Evolutionary conservation across 2,329 filamentous ascomycete species (phyloP), one percentile per base, ranked within the genome.

Genomic region (Emergomyces orientalis): DNA sequence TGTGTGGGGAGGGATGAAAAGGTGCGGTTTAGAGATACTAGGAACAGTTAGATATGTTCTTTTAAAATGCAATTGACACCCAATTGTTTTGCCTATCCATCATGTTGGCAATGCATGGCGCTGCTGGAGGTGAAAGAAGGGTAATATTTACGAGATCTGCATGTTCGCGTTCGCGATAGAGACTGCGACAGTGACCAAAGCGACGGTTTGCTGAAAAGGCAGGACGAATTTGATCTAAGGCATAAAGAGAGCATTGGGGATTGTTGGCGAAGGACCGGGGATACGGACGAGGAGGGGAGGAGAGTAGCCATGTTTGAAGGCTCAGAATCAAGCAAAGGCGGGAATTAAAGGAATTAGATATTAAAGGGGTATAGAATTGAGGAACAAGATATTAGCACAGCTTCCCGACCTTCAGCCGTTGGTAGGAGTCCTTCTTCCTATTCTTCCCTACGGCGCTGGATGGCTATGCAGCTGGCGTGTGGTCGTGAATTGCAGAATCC

Each of bases 211-310:
- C 54, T 37, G 8, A 60, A 62, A 14, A 60, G 59, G 6, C 34
- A 27, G 5, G 22, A 32, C 37, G 63, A 63, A 62, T 57, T 39
- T 56, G 62, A 52, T 62, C 30, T 54, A 62, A 63, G 57, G 41
- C 43, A 57, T 41, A 63, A 45, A 8, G 61, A 59, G 60, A 63
- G 64, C 61, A 62, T 22, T 60, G 63, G 70, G 59, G 68, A 71
- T 68, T 75, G 74, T 64, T 69, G 75, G 68, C 73, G 74, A 68
- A 73, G 67, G 57, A 71, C 69, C 62, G 74, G 71, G 54, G 67
- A 69, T 61, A 71, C 67, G 66, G 73, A 67, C 60, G 70, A 62
- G 17, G 54, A 27, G 34, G 61, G 61, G 57, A 59, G 56, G 34
- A 63, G 43, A 45, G 61, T 25, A 11, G 61, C 61, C 61, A 63